Percentiles rank a stretch among this genome's conserved stretches.
These are phyloP conservation scores for Pythium myriotylum DNA, from an alignment of 352 stramenopile species.

Conservation along the genomic window DNA sequence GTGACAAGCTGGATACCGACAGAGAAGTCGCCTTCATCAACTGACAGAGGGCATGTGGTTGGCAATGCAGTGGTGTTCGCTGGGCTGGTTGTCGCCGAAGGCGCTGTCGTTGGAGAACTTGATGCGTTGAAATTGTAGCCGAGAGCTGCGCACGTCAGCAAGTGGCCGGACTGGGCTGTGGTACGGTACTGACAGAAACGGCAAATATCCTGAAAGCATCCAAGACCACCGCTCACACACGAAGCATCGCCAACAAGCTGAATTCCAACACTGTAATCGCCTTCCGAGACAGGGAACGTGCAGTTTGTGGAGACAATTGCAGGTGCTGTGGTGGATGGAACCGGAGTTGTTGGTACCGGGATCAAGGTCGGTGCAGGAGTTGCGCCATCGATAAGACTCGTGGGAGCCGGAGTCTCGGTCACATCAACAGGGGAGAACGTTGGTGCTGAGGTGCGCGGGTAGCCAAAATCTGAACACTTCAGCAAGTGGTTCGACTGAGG, in stretches of 20 bases:
- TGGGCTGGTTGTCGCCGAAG: slow-evolving; percentile 1
- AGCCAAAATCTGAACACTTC: slow-evolving; percentile 5
- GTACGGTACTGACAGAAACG: slow-evolving; percentile 36
- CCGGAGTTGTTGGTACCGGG: not conserved
- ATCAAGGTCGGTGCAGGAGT: not conserved
- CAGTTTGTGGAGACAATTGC: slow-evolving; percentile 4
- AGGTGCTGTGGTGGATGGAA: not conserved
- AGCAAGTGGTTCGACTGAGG: slow-evolving; percentile 8
- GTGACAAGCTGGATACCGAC: slow-evolving; percentile 17
- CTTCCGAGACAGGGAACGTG: slow-evolving; percentile 25
- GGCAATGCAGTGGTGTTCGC: not conserved
- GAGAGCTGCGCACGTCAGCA: slow-evolving; percentile 19
- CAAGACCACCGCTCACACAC: slow-evolving; percentile 25
- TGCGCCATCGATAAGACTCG: not conserved
- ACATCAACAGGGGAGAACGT: slow-evolving; percentile 5
- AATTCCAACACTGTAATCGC: slow-evolving; percentile 20
- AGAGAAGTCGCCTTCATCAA: slow-evolving; percentile 9
- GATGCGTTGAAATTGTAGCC: slow-evolving; percentile 8
- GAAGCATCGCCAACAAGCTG: slow-evolving; percentile 32
- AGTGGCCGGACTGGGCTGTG: slow-evolving; percentile 24
- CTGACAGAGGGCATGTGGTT: not conserved
- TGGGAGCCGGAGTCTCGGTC: not conserved
- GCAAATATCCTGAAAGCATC: slow-evolving; percentile 35
- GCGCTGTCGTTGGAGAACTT: not conserved
- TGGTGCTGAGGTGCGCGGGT: not conserved